Evolutionary conservation across 1,284 basidiomycete species (phyloP).

Genomic region (Pyrrhoderma lamaoense): DNA sequence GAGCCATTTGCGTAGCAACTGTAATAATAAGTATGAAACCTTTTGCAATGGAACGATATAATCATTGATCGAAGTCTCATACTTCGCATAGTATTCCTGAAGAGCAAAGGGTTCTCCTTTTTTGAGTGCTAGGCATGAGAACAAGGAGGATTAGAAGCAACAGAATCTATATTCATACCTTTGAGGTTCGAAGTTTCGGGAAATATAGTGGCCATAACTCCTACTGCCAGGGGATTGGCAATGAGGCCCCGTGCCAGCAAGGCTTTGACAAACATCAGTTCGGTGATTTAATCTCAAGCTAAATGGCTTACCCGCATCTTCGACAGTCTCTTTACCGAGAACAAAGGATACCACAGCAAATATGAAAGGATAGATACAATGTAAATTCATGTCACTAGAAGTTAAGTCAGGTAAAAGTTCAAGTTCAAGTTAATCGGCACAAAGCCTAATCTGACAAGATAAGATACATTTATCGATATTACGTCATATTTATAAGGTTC

Average conservation of each 20-base stretch:
- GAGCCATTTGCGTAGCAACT: conserved; percentile 57
- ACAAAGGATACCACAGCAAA: neutral
- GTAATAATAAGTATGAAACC: neutral
- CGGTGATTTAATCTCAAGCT: neutral
- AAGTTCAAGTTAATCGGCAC: too few species aligned
- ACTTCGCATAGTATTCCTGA: conserved; percentile 53
- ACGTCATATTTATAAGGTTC: neutral
- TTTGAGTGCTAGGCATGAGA: neutral
- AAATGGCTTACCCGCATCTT: conserved; percentile 21
- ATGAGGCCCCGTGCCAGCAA: conserved; percentile 37
- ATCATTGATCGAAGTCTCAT: too few species aligned
- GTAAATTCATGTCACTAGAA: neutral
- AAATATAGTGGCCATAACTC: conserved; percentile 45
- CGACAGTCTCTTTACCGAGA: conserved; percentile 20
- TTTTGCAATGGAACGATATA: too few species aligned
- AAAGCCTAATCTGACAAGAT: neutral
- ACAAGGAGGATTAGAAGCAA: neutral
- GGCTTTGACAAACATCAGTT: conserved; percentile 27
- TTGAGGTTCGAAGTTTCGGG: conserved; percentile 33
- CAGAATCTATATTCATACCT: conserved; percentile 24
- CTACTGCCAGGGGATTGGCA: conserved; percentile 34
- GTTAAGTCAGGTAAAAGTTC: too few species aligned
- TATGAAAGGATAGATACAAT: neutral
- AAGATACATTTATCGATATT: neutral
- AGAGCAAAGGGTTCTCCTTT: conserved; percentile 51